Conservation (phyloP, 78 protist species). For the Protostelium mycophagum region DNA sequence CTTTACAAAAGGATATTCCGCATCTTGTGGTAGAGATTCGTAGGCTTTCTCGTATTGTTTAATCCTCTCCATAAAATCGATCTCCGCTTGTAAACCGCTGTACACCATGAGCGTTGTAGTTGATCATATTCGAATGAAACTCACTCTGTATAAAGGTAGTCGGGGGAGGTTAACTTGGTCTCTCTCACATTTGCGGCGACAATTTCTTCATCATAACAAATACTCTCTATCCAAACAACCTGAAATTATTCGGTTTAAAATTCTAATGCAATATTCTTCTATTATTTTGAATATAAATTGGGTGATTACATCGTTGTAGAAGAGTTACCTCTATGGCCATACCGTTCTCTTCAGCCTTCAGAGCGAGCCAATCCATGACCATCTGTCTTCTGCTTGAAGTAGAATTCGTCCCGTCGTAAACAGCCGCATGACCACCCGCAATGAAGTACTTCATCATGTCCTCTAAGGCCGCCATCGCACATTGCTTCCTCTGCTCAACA, state of each 20-base stretch:
- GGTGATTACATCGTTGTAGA: not conserved
- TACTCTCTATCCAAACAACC: not conserved
- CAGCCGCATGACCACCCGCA: not conserved
- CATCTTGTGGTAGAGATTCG: constrained; percentile 53
- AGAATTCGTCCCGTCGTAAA: not conserved
- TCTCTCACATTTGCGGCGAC: constrained; percentile 56
- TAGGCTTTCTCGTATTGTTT: constrained; percentile 52
- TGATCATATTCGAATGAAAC: constrained; percentile 3
- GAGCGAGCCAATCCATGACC: not conserved
- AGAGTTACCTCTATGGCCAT: not conserved
- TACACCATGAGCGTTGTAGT: not conserved
- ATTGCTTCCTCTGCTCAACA: not conserved
- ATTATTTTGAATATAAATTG: not conserved
- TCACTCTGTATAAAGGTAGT: constrained; percentile 22
- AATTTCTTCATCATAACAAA: constrained; percentile 47
- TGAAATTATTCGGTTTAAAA: no score
- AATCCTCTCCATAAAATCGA: constrained; percentile 66
- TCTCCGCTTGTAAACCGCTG: constrained; percentile 33
- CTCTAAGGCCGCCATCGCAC: not conserved
- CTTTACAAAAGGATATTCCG: constrained; percentile 19
- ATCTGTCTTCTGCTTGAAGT: not conserved
- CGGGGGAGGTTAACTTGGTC: constrained; percentile 59
- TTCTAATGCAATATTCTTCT: no score
- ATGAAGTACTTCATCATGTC: not conserved
- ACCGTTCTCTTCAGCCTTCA: not conserved